Conservation (phyloP, 2,329 filamentous ascomycete genomes). For the Cryphonectria radicalis region DNA sequence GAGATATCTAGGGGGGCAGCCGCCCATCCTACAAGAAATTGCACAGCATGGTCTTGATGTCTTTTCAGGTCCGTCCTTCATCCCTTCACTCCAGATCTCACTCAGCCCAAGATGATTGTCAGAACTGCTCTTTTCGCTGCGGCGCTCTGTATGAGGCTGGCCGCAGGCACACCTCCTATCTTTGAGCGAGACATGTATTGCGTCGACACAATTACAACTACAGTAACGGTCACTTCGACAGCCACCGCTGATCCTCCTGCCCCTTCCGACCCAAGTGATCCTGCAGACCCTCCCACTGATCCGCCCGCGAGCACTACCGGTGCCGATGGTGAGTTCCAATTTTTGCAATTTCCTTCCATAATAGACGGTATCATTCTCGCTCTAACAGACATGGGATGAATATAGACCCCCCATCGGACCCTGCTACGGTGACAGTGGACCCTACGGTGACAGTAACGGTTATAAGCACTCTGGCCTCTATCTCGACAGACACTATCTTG, state of each 20-base stretch:
- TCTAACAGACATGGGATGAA: neutral
- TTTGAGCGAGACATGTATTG: slow-evolving; percentile 11
- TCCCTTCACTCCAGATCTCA: slow-evolving; percentile 5
- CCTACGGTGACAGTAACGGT: slow-evolving; percentile 5
- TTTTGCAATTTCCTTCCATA: neutral
- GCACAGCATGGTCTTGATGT: slow-evolving; percentile 2
- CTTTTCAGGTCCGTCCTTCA: neutral
- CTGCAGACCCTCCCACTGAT: neutral
- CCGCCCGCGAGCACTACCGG: neutral
- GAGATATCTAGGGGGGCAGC: slow-evolving; percentile 17
- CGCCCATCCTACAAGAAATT: neutral
- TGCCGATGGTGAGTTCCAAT: neutral
- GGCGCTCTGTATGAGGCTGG: slow-evolving; percentile 15
- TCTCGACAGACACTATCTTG: slow-evolving; percentile 6
- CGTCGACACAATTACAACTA: slow-evolving; percentile 11
- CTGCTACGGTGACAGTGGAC: neutral
- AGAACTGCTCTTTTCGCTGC: slow-evolving; percentile 6
- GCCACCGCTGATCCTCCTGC: slow-evolving; percentile 3
- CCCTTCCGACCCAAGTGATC: neutral
- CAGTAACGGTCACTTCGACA: slow-evolving; percentile 16
- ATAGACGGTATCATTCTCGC: neutral
- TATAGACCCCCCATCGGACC: neutral
- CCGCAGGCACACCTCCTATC: slow-evolving; percentile 20
- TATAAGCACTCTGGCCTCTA: slow-evolving; percentile 13
- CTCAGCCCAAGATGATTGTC: slow-evolving; percentile 13